phyloP scores from a whole-genome alignment of 345 rosid genomes.

The Eucalyptus cloeziana region DNA sequence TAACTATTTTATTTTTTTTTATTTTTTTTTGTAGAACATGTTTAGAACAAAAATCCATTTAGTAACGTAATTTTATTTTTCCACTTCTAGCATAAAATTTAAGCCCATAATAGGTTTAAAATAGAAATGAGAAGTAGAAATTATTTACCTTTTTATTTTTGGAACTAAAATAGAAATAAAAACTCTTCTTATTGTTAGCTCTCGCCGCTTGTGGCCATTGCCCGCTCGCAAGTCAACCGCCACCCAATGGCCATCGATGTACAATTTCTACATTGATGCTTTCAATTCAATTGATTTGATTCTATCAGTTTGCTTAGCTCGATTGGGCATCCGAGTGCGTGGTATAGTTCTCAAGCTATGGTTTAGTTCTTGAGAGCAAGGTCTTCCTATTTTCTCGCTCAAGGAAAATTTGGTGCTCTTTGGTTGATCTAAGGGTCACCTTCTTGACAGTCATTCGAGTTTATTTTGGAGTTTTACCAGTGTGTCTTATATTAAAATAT shows the following conservation, averaged over 20 bases:
- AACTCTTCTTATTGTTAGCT: accelerated
- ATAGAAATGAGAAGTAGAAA: too few relatives aligned
- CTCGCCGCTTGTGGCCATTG: accelerated
- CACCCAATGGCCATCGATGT: too few relatives aligned
- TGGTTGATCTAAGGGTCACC: not conserved
- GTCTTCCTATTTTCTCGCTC: not conserved
- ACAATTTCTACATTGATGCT: too few relatives aligned
- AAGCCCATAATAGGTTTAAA: too few relatives aligned
- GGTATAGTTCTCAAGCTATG: not conserved
- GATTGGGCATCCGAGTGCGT: accelerated
- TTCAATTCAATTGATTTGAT: too few relatives aligned
- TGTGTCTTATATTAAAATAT: not conserved
- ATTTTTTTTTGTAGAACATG: too few relatives aligned
- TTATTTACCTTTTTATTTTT: too few relatives aligned
- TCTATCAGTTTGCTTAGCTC: not conserved
- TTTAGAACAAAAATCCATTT: too few relatives aligned
- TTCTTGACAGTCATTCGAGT: not conserved
- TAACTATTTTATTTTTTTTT: too few relatives aligned
- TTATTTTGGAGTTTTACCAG: not conserved
- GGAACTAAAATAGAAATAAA: too few relatives aligned
- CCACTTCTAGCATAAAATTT: too few relatives aligned
- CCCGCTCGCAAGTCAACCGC: accelerated
- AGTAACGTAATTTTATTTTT: too few relatives aligned
- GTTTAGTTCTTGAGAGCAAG: not conserved
- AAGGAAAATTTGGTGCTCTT: not conserved